These are phyloP conservation scores for Berkeleyomyces basicola DNA, from an alignment of 2,329 filamentous ascomycete genomes.

Conservation along the genomic window DNA sequence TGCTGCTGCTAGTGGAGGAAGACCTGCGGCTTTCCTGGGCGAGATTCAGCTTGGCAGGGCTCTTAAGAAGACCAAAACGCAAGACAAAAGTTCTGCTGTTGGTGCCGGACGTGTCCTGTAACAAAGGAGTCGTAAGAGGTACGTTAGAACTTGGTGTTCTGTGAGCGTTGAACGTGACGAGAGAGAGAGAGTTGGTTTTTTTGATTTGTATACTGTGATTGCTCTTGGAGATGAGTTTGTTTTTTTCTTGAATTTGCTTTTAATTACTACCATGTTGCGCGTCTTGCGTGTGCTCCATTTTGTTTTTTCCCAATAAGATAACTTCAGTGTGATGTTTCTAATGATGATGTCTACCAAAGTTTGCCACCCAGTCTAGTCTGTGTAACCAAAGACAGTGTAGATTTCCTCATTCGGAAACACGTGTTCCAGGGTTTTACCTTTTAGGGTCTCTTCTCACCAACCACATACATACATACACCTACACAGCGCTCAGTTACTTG, in stretches of 20 bases:
- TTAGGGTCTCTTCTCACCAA: not conserved
- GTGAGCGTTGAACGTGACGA: not conserved
- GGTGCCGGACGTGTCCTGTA: slow-evolving; percentile 61
- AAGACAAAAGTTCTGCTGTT: slow-evolving; percentile 60
- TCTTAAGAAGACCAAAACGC: slow-evolving; percentile 77
- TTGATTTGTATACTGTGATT: not conserved
- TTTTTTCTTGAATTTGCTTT: slow-evolving; percentile 15
- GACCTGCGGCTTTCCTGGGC: slow-evolving; percentile 51
- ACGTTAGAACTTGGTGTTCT: not conserved
- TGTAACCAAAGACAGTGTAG: not conserved
- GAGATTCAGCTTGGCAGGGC: slow-evolving; percentile 68
- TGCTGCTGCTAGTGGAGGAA: slow-evolving; percentile 25
- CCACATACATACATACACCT: not conserved
- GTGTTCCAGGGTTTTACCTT: not conserved
- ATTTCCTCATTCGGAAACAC: not conserved
- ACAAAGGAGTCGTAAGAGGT: slow-evolving; percentile 15
- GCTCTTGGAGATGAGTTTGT: slow-evolving; percentile 9
- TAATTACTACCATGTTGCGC: not conserved
- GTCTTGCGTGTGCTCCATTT: not conserved
- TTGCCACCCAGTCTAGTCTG: not conserved
- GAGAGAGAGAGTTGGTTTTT: not conserved
- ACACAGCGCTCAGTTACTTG: too few relatives aligned
- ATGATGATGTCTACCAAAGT: not conserved
- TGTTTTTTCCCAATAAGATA: not conserved
- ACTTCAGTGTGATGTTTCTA: too few relatives aligned